phyloP scores from a whole-genome alignment of 2,329 filamentous ascomycete genomes.

The Ascochyta lentis region DNA sequence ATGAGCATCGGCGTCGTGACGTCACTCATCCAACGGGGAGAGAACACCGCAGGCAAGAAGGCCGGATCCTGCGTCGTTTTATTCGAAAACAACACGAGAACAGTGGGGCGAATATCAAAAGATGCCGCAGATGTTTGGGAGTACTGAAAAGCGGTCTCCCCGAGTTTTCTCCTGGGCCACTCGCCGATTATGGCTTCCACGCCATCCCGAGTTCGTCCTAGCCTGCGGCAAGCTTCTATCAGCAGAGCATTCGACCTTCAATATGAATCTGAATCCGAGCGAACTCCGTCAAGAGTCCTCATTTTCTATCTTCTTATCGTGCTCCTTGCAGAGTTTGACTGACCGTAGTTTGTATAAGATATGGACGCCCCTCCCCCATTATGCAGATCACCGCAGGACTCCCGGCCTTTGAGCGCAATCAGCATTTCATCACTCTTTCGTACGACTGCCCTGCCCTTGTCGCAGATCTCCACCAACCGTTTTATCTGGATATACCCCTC shows the following conservation, averaged over 20 bases:
- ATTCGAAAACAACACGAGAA: constrained; percentile 7
- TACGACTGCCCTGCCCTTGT: not conserved
- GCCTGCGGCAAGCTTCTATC: not conserved
- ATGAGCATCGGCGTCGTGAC: constrained; percentile 4
- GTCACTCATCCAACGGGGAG: constrained; percentile 5
- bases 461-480: not conserved
- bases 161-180: constrained; percentile 12
- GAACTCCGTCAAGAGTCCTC: constrained; percentile 17
- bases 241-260: constrained; percentile 8
- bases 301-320: constrained; percentile 3
- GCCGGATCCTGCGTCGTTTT: not conserved
- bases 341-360: constrained; percentile 12
- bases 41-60: constrained; percentile 14
- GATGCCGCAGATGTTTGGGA: constrained; percentile 6
- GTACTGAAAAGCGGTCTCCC: constrained; percentile 9
- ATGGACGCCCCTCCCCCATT: not conserved
- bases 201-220: not conserved
- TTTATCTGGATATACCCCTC: not conserved
- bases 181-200: not conserved
- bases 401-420: constrained; percentile 1
- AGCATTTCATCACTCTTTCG: constrained; percentile 5
- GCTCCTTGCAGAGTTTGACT: constrained; percentile 9
- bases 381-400: constrained; percentile 7
- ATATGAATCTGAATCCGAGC: constrained; percentile 17
- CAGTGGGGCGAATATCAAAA: constrained; percentile 13